Conservation (phyloP, 768 basidiomycete species). For the Amanita pseudoporphyria region DNA sequence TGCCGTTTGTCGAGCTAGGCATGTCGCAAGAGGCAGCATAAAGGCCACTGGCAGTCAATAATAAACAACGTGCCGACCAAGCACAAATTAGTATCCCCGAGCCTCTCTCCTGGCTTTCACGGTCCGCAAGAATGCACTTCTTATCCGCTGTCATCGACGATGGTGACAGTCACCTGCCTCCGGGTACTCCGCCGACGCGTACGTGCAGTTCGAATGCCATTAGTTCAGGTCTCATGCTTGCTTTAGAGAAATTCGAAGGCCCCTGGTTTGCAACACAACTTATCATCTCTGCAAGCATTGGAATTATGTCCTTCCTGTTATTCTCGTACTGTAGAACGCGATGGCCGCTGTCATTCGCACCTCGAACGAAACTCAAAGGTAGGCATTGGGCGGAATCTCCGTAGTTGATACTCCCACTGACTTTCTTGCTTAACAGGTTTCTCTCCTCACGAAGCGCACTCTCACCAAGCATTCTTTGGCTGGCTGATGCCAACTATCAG, state of each 20-base stretch:
- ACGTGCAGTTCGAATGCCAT: constrained; percentile 16
- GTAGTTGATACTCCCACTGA: constrained; percentile 7
- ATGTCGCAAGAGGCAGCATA: constrained; percentile 10
- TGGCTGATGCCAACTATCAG: constrained; percentile 93
- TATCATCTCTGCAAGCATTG: constrained; percentile 65
- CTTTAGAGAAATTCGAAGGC: constrained; percentile 70
- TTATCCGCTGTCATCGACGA: constrained; percentile 15
- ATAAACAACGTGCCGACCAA: background rate
- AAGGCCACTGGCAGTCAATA: background rate
- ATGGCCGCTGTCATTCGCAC: constrained; percentile 87
- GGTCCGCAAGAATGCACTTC: background rate
- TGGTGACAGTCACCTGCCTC: constrained; percentile 38
- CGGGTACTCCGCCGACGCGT: constrained; percentile 60
- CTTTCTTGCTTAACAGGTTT: constrained; percentile 46
- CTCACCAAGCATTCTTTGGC: constrained; percentile 80
- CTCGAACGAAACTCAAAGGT: constrained; percentile 91
- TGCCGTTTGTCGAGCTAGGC: background rate
- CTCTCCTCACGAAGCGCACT: constrained; percentile 89
- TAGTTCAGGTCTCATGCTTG: background rate
- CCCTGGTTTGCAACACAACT: constrained; percentile 96
- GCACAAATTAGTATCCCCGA: no score
- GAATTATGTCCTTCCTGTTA: constrained; percentile 68
- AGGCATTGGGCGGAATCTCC: background rate
- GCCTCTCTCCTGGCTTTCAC: background rate
- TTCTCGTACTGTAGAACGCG: constrained; percentile 86